Conservation (phyloP, 331 rosid species). For the Pyracantha coccinea region DNA sequence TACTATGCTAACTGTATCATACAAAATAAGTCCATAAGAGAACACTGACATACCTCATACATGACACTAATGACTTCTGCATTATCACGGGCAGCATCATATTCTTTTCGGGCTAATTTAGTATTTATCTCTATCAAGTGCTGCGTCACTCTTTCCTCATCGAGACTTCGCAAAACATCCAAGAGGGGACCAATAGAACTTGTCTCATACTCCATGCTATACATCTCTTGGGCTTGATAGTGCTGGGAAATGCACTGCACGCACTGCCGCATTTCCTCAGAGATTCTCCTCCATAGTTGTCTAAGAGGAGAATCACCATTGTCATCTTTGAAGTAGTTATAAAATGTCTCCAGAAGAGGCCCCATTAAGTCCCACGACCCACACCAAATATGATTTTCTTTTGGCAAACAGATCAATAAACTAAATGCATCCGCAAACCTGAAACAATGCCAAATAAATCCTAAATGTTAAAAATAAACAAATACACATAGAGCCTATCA, state of each 20-base stretch:
- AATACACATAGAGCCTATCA: not conserved
- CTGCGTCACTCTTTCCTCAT: conserved; percentile 67
- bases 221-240: conserved; percentile 76
- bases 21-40: not conserved
- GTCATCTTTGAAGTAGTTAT: conserved; percentile 74
- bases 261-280: conserved; percentile 60
- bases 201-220: conserved; percentile 56
- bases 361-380: conserved; percentile 84
- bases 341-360: conserved; percentile 90
- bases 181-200: conserved; percentile 85
- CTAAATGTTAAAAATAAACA: not conserved
- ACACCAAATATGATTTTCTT: conserved; percentile 86
- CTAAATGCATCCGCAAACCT: conserved; percentile 88
- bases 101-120: conserved; percentile 43
- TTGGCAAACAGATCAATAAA: conserved; percentile 55
- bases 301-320: conserved; percentile 73
- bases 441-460: conserved; percentile 6
- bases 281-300: conserved; percentile 75
- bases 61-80: conserved; percentile 67
- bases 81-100: conserved; percentile 54
- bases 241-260: conserved; percentile 87
- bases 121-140: conserved; percentile 57
- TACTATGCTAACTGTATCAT: not conserved
- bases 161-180: conserved; percentile 66
- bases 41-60: conserved; percentile 56